These are phyloP conservation scores for Tolypocladium endophyticum DNA, from an alignment of 2,329 filamentous ascomycete genomes.

Conservation along the genomic window DNA sequence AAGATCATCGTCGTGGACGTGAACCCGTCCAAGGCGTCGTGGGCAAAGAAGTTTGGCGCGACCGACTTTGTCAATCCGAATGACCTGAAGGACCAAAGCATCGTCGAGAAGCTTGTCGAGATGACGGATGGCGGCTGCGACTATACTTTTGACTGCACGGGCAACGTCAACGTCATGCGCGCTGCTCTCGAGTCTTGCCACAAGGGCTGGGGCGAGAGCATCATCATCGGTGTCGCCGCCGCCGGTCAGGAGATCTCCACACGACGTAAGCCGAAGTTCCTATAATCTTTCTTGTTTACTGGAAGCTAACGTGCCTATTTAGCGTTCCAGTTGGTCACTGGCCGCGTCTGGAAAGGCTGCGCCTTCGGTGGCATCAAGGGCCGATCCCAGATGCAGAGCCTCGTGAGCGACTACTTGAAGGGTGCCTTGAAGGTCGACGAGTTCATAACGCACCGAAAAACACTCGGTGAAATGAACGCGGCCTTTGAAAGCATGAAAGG, in stretches of 20 bases:
- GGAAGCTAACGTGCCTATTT: slow-evolving; percentile 16
- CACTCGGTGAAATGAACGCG: slow-evolving; percentile 71
- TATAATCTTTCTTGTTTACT: neutral
- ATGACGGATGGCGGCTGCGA: slow-evolving; percentile 98
- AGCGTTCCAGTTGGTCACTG: slow-evolving; percentile 98
- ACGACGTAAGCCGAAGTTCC: slow-evolving; percentile 55
- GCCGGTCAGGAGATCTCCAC: slow-evolving; percentile 94
- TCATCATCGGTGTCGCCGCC: slow-evolving; percentile 94
- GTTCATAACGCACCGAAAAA: slow-evolving; percentile 95
- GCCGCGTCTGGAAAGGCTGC: slow-evolving; percentile 94
- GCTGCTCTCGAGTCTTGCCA: slow-evolving; percentile 94
- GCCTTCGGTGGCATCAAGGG: slow-evolving; percentile 98
- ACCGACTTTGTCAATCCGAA: slow-evolving; percentile 95
- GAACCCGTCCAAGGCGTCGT: slow-evolving; percentile 84
- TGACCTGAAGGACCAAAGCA: slow-evolving; percentile 65
- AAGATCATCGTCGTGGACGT: slow-evolving; percentile 67
- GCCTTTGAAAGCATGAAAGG: slow-evolving; percentile 92
- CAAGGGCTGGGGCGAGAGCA: slow-evolving; percentile 98
- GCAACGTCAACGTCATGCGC: slow-evolving; percentile 92
- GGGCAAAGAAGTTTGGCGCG: slow-evolving; percentile 88
- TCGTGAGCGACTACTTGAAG: slow-evolving; percentile 82
- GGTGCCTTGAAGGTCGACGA: slow-evolving; percentile 95
- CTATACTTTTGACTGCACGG: slow-evolving; percentile 99
- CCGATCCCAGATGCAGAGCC: slow-evolving; percentile 75
- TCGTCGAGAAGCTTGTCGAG: slow-evolving; percentile 88